These are phyloP conservation scores for Agaricales sp. DNA, from an alignment of 1,284 basidiomycete genomes.

Conservation along the genomic window DNA sequence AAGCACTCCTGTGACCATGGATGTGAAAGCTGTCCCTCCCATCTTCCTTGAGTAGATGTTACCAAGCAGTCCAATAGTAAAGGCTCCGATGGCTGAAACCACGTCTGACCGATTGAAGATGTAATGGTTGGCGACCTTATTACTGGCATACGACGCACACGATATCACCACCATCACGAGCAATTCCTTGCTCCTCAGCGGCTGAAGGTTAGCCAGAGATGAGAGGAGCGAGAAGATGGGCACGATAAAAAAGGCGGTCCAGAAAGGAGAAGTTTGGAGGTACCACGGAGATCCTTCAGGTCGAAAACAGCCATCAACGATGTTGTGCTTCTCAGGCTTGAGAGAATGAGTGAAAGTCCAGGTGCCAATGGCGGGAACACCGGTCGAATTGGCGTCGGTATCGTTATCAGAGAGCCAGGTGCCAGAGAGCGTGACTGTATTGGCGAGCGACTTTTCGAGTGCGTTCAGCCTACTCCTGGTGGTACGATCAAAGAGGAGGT, in stretches of 20 bases:
- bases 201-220: conserved; percentile 72
- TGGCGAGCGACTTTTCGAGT: conserved; percentile 38
- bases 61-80: conserved; percentile 73
- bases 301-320: conserved; percentile 61
- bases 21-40: conserved; percentile 84
- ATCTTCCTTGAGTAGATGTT: conserved; percentile 79
- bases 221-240: conserved; percentile 72
- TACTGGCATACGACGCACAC: conserved; percentile 67
- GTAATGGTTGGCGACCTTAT: conserved; percentile 74
- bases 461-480: conserved; percentile 43
- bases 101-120: conserved; percentile 82
- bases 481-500: conserved; percentile 62
- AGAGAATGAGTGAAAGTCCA: conserved; percentile 66
- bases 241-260: conserved; percentile 72
- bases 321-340: conserved; percentile 28
- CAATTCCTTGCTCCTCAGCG: conserved; percentile 58
- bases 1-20: conserved; percentile 81
- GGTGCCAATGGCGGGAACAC: conserved; percentile 48
- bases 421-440: conserved; percentile 47
- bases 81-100: conserved; percentile 80
- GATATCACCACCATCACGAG: conserved; percentile 82
- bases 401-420: conserved; percentile 59
- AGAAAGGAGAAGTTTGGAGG: conserved; percentile 66
- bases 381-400: conserved; percentile 26
- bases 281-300: conserved; percentile 63